Base-by-base conservation (phyloP, 805 yeast genomes). In the Barnettozyma siamensis region DNA sequence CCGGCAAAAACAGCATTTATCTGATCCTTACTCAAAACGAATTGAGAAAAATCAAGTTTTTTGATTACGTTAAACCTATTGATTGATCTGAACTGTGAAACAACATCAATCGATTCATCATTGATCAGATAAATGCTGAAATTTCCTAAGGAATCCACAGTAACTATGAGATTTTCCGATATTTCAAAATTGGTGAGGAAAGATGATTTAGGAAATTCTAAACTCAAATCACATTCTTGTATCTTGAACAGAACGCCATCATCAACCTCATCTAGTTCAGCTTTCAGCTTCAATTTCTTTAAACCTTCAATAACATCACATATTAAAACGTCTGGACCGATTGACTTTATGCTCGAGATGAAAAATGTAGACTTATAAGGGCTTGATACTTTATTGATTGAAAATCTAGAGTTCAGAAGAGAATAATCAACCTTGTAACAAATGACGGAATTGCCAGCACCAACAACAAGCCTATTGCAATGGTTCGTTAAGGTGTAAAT, bases 351-450 rank as follows among this genome's bases (percentile, higher is more conserved):
- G 13, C 26, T 27, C 9, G 46, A 46, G 5, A 40, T 31, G 32
- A 41, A 54, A 20, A 46, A 42, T 5, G 44, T 33, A 0, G 51
- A 40, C 10, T 37, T 35, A 20, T 35, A 46, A 8, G 44, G 27
- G 21, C 55, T 58, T 8, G 69, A 59, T 1, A 53, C 44, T 19
- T 38, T 38, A 8, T 38, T 44, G 5, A 66, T 40, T 6, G 52
- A 49, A 41, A 66, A 66, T 13, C 55, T 52, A 27, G 66, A 56
- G 23, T 63, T 64, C 19, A 61, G 53, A 1, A 65, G 55, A 4
- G 63, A 57, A 42, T 65, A 66, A 13, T 55, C 60, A 12, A 66
- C 44, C 33, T 58, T 56, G 37, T 49, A 62, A 10, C 62, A 56
- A 38, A 57, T 56, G 0, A 62, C 19, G 7, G 32, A 37, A 20